phyloP scores from a whole-genome alignment of 805 yeast genomes.

The Maudiozyma bulderi region DNA sequence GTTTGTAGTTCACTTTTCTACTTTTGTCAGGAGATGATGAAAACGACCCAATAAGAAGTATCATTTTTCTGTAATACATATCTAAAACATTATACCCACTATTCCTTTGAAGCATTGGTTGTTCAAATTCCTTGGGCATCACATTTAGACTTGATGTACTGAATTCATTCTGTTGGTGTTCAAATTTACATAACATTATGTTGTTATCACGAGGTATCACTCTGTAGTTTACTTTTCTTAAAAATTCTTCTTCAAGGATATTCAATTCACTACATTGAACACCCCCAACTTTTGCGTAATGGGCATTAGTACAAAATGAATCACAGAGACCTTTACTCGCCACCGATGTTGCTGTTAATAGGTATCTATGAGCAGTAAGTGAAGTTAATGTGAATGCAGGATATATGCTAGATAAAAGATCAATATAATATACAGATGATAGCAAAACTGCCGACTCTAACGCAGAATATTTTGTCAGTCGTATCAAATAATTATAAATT shows the following conservation, averaged over 20 bases:
- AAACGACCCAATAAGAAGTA: conserved; percentile 38
- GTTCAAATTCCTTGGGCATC: background rate
- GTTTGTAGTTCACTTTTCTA: conserved; percentile 15
- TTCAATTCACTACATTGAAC: conserved; percentile 75
- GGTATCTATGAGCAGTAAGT: conserved; percentile 85
- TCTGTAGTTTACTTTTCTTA: conserved; percentile 69
- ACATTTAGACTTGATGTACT: conserved; percentile 3
- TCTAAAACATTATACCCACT: conserved; percentile 36
- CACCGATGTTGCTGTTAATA: conserved; percentile 81
- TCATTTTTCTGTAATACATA: conserved; percentile 41
- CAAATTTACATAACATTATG: conserved; percentile 32
- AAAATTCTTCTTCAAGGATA: conserved; percentile 78
- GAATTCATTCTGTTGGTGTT: conserved; percentile 14
- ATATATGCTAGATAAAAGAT: conserved; percentile 67
- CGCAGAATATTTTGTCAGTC: conserved; percentile 76
- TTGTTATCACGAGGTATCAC: conserved; percentile 48
- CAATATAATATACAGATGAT: conserved; percentile 83
- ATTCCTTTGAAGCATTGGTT: conserved; percentile 9
- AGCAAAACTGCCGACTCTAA: conserved; percentile 76
- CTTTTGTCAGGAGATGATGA: conserved; percentile 22
- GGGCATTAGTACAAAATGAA: conserved; percentile 85
- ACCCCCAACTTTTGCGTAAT: conserved; percentile 95
- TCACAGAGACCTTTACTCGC: conserved; percentile 90
- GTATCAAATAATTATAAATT: conserved; percentile 60
- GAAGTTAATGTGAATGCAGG: conserved; percentile 78